Evolutionary conservation across 306 rosid genomes (phyloP), one percentile per base, ranked within the genome.

Genomic region (Adenanthera pavonina): DNA sequence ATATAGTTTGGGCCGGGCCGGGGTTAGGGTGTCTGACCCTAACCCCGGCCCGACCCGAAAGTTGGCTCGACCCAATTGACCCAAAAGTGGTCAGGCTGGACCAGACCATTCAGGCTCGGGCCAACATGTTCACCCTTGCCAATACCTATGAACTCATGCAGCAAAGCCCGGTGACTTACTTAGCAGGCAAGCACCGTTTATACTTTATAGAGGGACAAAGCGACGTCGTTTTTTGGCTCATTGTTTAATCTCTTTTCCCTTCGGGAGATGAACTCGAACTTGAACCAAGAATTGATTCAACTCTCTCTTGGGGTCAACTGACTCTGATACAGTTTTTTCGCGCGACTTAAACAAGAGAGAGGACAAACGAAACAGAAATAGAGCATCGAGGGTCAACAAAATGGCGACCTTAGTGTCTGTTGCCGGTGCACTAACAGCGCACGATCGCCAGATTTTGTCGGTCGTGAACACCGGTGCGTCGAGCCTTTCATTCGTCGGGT

Each of bases 401-500:
- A 92, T 91, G 97, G 85, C 85, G 87, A 71, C 84, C 80, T 38
- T 86, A 69, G 84, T 48, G 72, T 84, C 82, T 6, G 82, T 83
- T 69, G 84, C 82, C 84, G 97, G 88, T 38, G 19, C 71, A 69
- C 73, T 95, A 41, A 82, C 94, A 40, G 89, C 87, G 38, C 87
- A 89, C 78, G 90, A 93, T 80, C 94, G 97, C 46, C 75, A 33
- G 40, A 80, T 95, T 49, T 84, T 95, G 60, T 79, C 90, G 35
- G 89, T 86, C 0, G 89, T 95, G 46, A 91, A 84, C 82, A 87
- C 84, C 81, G 97, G 97, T 10, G 96, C 99, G 12, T 91, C 99
- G 60, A 89, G 97, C 74, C 92, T 95, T 0, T 95, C 99, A 10
- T 86, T 95, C 79, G 92, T 86, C 3, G 99, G 99, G 30, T 93